phyloP scores from a whole-genome alignment of 768 basidiomycete species.

The Calocybe cyanea region DNA sequence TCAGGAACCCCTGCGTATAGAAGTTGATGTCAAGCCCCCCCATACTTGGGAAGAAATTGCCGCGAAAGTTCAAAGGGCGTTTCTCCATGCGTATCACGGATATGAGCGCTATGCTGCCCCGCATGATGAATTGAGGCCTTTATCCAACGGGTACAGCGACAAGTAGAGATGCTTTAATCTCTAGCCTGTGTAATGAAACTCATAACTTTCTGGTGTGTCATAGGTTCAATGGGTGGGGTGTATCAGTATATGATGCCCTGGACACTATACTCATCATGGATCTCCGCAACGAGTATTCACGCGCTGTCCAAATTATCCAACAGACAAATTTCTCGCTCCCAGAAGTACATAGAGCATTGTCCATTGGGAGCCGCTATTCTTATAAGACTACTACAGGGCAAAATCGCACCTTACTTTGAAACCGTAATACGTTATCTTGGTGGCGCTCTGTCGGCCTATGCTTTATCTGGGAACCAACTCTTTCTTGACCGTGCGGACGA shows the following conservation, averaged over 20 bases:
- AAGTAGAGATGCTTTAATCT: constrained; percentile 37
- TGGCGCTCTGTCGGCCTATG: constrained; percentile 80
- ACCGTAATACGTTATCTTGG: constrained; percentile 90
- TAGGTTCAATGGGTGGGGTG: constrained; percentile 81
- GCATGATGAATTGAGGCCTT: constrained; percentile 58
- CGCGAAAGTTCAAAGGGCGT: constrained; percentile 54
- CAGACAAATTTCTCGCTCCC: constrained; percentile 46
- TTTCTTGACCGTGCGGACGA: constrained; percentile 73
- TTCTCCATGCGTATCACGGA: constrained; percentile 63
- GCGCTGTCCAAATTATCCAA: constrained; percentile 54
- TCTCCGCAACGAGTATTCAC: constrained; percentile 62
- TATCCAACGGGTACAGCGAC: constrained; percentile 42
- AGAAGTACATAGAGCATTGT: constrained; percentile 24
- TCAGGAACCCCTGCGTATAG: constrained; percentile 8
- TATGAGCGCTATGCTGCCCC: constrained; percentile 61
- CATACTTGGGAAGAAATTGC: constrained; percentile 51
- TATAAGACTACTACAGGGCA: constrained; percentile 16
- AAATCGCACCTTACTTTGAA: constrained; percentile 65
- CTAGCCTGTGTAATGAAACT: neutral
- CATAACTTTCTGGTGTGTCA: neutral
- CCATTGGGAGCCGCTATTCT: neutral
- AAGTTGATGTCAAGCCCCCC: constrained; percentile 20
- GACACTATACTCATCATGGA: constrained; percentile 87
- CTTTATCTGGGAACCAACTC: constrained; percentile 60
- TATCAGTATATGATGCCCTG: constrained; percentile 75